Conservation (phyloP, 225 moss, liverwort and hornwort species). For the Physcomitrium patens region DNA sequence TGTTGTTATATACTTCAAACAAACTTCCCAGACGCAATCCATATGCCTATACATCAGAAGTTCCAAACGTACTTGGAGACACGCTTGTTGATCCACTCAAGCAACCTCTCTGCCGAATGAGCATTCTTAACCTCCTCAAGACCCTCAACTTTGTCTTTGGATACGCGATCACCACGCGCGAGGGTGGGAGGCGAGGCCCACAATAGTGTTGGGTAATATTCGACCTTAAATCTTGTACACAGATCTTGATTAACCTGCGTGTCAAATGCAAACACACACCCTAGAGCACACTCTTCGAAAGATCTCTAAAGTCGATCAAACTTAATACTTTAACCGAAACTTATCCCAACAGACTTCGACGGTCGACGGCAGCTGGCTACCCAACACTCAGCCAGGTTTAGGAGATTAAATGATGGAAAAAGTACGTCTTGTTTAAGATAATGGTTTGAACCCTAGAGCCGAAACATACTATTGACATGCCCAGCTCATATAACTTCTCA, state of each 20-base stretch:
- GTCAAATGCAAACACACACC: slow-evolving; percentile 41
- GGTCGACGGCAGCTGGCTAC: neutral
- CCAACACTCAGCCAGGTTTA: neutral
- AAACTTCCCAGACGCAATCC: neutral
- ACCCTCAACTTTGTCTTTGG: slow-evolving; percentile 35
- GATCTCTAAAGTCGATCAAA: neutral
- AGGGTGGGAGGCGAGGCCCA: slow-evolving; percentile 77
- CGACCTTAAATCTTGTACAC: slow-evolving; percentile 70
- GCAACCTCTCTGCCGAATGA: slow-evolving; percentile 63
- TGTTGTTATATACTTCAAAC: neutral
- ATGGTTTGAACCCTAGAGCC: neutral
- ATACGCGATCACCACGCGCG: slow-evolving; percentile 61
- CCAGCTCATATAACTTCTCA: neutral
- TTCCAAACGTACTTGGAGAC: slow-evolving; percentile 56
- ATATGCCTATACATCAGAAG: neutral
- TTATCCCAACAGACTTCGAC: no score
- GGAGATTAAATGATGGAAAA: neutral
- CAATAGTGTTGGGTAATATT: slow-evolving; percentile 72
- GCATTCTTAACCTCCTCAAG: slow-evolving; percentile 55
- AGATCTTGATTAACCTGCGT: slow-evolving; percentile 77
- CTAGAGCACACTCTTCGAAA: slow-evolving; percentile 8
- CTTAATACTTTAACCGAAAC: no score
- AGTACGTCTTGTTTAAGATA: neutral
- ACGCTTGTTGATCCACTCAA: slow-evolving; percentile 81
- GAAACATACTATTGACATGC: neutral